Evolutionary conservation across 176 grass and related monocot species (phyloP).

Genomic region (Puccinellia tenuiflora): DNA sequence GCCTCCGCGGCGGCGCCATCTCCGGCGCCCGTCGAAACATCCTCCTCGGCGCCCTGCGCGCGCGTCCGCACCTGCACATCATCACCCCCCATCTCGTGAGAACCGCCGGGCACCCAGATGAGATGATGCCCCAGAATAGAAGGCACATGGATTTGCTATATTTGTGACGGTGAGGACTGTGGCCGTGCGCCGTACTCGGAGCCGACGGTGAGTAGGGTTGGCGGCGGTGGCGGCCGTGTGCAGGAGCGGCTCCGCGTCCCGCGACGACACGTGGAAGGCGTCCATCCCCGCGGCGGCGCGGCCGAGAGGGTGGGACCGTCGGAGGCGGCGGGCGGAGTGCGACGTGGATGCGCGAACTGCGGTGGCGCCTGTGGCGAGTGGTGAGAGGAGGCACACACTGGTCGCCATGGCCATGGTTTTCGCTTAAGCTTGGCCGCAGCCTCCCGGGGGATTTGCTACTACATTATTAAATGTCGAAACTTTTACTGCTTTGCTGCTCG

Average conservation of each 20-base stretch:
- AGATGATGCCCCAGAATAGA: conserved; percentile 27
- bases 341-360: neutral
- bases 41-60: conserved; percentile 34
- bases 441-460: neutral
- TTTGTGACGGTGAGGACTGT: conserved; percentile 1
- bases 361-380: neutral
- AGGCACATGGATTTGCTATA: conserved; percentile 6
- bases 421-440: neutral
- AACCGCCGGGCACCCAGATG: neutral
- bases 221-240: neutral
- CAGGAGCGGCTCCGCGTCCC: conserved; percentile 31
- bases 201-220: conserved; percentile 18
- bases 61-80: conserved; percentile 45
- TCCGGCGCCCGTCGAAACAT: neutral
- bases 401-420: conserved; percentile 19
- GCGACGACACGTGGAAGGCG: conserved; percentile 23
- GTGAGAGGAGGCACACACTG: neutral
- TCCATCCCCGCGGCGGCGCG: conserved; percentile 17
- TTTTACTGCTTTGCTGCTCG: neutral
- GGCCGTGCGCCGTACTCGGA: conserved; percentile 30
- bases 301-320: neutral
- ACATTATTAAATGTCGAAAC: neutral
- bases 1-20: neutral
- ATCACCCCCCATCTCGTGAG: conserved; percentile 37
- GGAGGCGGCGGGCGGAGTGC: neutral